Percentiles rank a stretch among this genome's conserved stretches.
Conservation (phyloP, 1,284 basidiomycete species). For the Waitea zeae region DNA sequence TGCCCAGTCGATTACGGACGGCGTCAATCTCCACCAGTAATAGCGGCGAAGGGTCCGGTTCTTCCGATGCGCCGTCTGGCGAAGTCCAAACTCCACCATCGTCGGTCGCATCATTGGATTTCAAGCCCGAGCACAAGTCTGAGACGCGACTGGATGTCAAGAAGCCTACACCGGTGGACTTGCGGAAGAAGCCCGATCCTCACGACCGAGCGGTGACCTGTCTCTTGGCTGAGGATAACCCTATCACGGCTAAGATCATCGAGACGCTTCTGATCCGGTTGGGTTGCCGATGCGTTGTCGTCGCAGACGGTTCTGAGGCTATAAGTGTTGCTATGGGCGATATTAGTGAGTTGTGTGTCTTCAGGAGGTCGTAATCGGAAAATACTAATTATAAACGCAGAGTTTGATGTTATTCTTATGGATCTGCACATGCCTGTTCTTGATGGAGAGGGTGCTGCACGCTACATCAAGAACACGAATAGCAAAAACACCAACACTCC, state of each 20-base stretch:
- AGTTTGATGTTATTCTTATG: constrained; percentile 82
- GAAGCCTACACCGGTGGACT: constrained; percentile 41
- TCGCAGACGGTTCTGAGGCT: constrained; percentile 91
- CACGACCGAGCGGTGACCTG: constrained; percentile 75
- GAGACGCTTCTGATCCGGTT: constrained; percentile 85
- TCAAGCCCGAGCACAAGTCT: too few relatives aligned
- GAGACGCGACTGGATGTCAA: too few relatives aligned
- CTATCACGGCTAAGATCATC: constrained; percentile 89
- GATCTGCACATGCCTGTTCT: constrained; percentile 81
- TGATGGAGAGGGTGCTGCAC: constrained; percentile 85
- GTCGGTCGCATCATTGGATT: constrained; percentile 49
- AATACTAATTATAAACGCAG: constrained; percentile 20
- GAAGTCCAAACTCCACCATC: constrained; percentile 50
- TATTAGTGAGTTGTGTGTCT: constrained; percentile 50
- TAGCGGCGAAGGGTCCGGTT: constrained; percentile 53
- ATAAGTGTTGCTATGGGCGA: constrained; percentile 94
- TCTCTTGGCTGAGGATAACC: constrained; percentile 93
- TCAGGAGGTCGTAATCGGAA: constrained; percentile 8
- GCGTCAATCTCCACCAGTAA: constrained; percentile 71
- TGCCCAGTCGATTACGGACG: constrained; percentile 77
- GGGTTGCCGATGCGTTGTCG: constrained; percentile 87
- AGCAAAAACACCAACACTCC: constrained; percentile 79
- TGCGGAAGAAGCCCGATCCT: constrained; percentile 52
- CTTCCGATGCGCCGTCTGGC: constrained; percentile 46
- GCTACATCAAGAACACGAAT: constrained; percentile 90